phyloP scores from a whole-genome alignment of 345 rosid genomes.

The Eucalyptus cloeziana region DNA sequence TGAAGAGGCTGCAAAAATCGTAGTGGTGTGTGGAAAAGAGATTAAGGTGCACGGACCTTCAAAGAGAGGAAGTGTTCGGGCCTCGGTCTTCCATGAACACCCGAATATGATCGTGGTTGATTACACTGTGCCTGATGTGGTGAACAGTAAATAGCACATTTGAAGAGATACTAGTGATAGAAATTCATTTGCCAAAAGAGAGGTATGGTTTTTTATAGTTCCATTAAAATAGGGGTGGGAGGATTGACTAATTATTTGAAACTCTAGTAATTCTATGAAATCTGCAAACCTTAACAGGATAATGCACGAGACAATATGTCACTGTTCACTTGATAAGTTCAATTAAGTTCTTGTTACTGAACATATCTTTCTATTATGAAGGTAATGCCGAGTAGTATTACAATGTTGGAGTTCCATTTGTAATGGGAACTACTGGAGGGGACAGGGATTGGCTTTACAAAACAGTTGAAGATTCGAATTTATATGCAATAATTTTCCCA shows the following conservation, averaged over 20 bases:
- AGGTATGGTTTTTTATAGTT: no score
- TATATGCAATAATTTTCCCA: slow-evolving; percentile 86
- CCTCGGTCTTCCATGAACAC: slow-evolving; percentile 38
- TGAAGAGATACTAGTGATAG: not conserved
- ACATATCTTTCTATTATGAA: not conserved
- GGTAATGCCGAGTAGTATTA: slow-evolving; percentile 69
- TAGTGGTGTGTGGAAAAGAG: slow-evolving; percentile 60
- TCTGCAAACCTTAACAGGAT: no score
- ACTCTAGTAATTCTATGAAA: no score
- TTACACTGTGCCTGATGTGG: slow-evolving; percentile 67
- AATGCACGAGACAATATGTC: not conserved
- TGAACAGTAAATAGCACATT: slow-evolving; percentile 38
- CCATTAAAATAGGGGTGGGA: no score
- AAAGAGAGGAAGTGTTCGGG: slow-evolving; percentile 54
- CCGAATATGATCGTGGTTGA: slow-evolving; percentile 77
- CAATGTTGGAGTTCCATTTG: slow-evolving; percentile 91
- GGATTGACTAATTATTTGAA: no score
- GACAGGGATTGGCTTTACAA: slow-evolving; percentile 53
- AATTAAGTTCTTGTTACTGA: not conserved
- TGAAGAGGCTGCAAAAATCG: slow-evolving; percentile 42
- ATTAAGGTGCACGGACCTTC: slow-evolving; percentile 56
- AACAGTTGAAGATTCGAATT: slow-evolving; percentile 52
- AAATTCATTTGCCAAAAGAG: no score
- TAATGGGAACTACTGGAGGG: slow-evolving; percentile 97
- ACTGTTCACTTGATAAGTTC: not conserved